Percentiles rank a stretch among this genome's conserved stretches.
Evolutionary conservation across 192 early-diverging fungal genomes (phyloP).

Genomic region (Ambispora gerdemannii): DNA sequence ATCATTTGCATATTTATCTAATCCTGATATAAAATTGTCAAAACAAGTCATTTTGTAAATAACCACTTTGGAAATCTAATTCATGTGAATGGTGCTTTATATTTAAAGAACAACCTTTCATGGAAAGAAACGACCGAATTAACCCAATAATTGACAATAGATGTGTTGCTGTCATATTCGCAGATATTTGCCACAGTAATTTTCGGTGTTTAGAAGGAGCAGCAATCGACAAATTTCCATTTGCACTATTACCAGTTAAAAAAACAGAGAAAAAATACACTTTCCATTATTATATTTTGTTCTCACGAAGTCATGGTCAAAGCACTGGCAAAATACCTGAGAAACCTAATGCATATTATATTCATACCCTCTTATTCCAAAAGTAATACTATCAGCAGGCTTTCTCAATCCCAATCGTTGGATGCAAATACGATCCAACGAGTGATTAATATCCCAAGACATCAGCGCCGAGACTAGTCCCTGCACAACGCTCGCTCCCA

Average conservation of each 20-base stretch:
- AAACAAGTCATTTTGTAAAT: too few species aligned
- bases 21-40: constrained; percentile 35
- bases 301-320: too few species aligned
- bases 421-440: constrained; percentile 47
- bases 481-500: constrained; percentile 25
- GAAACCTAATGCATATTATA: background rate
- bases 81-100: too few species aligned
- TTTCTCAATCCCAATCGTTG: constrained; percentile 34
- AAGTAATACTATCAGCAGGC: constrained; percentile 24
- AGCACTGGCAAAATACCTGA: too few species aligned
- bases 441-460: constrained; percentile 54
- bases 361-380: constrained; percentile 59
- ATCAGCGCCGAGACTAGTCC: constrained; percentile 40
- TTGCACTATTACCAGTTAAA: too few species aligned
- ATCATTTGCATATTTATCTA: constrained; percentile 42
- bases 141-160: constrained; percentile 65
- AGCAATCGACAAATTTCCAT: constrained; percentile 63
- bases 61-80: too few species aligned
- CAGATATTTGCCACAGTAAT: constrained; percentile 58
- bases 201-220: constrained; percentile 41
- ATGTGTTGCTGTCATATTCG: constrained; percentile 61
- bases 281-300: too few species aligned
- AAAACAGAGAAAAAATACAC: too few species aligned
- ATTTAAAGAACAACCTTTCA: constrained; percentile 44
- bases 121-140: constrained; percentile 45